Conservation (phyloP, 495 filamentous ascomycete species). For the Penicillium lagena region DNA sequence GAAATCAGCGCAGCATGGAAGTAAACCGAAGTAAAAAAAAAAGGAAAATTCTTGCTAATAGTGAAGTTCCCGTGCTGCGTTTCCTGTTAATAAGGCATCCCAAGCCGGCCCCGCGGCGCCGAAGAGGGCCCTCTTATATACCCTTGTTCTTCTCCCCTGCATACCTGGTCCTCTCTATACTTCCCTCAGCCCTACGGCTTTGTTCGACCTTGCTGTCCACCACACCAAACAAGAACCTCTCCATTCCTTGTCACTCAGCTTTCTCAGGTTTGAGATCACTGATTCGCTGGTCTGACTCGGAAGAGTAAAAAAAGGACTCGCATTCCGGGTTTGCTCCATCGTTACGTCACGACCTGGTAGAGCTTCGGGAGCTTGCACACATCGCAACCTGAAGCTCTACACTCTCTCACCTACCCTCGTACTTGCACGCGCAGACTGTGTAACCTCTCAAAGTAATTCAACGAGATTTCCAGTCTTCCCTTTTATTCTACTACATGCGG, state of each 20-base stretch:
- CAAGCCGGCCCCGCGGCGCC: neutral
- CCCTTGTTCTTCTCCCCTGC: neutral
- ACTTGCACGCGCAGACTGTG: neutral
- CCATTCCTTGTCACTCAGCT: too few species aligned
- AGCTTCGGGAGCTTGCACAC: slow-evolving; percentile 11
- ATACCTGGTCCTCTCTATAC: neutral
- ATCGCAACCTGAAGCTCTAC: slow-evolving; percentile 8
- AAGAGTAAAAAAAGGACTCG: slow-evolving; percentile 1
- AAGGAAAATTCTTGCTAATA: too few species aligned
- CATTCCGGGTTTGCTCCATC: slow-evolving; percentile 5
- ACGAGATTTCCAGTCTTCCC: neutral
- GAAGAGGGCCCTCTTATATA: slow-evolving; percentile 6
- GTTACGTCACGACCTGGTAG: slow-evolving; percentile 25
- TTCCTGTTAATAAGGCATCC: neutral
- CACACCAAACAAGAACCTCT: neutral
- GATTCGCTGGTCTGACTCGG: neutral
- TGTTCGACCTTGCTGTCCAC: slow-evolving; percentile 2
- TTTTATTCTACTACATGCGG: slow-evolving; percentile 13
- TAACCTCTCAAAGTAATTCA: neutral
- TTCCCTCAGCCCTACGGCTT: neutral
- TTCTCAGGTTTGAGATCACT: too few species aligned
- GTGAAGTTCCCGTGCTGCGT: neutral
- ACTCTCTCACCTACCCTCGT: neutral
- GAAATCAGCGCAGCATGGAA: slow-evolving; percentile 10
- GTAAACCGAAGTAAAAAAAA: too few species aligned